These are phyloP conservation scores for Fusarium miscanthi DNA, from an alignment of 2,329 filamentous ascomycete genomes.

Conservation along the genomic window DNA sequence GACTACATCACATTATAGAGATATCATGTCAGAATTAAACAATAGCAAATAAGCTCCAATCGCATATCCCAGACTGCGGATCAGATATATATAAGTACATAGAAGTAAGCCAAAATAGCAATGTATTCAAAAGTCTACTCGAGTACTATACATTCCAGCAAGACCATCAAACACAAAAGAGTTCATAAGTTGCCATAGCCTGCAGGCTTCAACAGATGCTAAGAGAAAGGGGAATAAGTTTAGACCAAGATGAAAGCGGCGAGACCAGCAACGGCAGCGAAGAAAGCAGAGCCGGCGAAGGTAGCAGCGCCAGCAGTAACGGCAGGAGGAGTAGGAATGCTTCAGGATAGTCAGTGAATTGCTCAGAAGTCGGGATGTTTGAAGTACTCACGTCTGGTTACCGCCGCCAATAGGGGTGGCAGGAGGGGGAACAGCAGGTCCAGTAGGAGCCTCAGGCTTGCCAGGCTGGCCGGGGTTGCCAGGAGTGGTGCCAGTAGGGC, in stretches of 20 bases:
- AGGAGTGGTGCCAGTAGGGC: constrained; percentile 34
- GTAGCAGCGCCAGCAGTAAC: constrained; percentile 65
- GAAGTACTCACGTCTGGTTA: constrained; percentile 49
- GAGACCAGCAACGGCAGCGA: constrained; percentile 66
- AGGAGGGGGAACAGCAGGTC: constrained; percentile 44
- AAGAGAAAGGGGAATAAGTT: constrained; percentile 53
- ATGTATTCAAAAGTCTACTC: constrained; percentile 53
- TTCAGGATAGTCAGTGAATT: constrained; percentile 18
- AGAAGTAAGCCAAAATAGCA: constrained; percentile 41
- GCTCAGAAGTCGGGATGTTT: constrained; percentile 13
- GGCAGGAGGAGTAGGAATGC: constrained; percentile 45
- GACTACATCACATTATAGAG: neutral
- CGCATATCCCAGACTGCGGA: constrained; percentile 47
- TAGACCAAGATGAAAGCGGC: constrained; percentile 67
- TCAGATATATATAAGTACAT: constrained; percentile 58
- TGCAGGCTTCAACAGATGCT: constrained; percentile 53
- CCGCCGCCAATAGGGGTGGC: constrained; percentile 42
- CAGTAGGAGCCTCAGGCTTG: constrained; percentile 20
- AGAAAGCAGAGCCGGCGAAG: constrained; percentile 63
- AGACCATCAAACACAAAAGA: constrained; percentile 46
- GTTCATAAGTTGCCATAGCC: constrained; percentile 54
- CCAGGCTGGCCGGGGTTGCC: constrained; percentile 10
- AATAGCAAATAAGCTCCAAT: constrained; percentile 15
- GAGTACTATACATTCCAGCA: constrained; percentile 54
- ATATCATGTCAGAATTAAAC: neutral